Evolutionary conservation across 441 rosid species (phyloP), one percentile per base, ranked within the genome.

Genomic region (Croton laevigatus): DNA sequence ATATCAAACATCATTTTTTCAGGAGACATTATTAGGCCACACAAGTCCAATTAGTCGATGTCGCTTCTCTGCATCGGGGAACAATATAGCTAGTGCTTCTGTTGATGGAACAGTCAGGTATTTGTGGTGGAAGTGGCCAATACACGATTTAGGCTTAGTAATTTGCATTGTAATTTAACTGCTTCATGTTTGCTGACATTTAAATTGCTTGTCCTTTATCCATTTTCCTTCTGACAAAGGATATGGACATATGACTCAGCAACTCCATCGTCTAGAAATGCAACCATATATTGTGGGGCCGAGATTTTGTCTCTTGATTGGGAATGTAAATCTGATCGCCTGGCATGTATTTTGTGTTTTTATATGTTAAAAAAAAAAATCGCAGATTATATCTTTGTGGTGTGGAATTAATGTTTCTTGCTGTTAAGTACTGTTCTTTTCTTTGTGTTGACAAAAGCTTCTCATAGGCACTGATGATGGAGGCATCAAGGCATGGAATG

Each of bases 71-170:
- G 91, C 89, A 61, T 83, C 94, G 67, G 94, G 94, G 67, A 81
- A 82, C 84, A 87, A 88, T 71, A 87, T 88, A 73, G 89, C 91
- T 66, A 88, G 91, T 78, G 91, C 94, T 68, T 88, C 94, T 57
- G 79, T 73, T 66, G 91, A 88, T 79, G 94, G 93, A 71, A 88
- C 94, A 37, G 94, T 88, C 83, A 87, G 94, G 94, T 84, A 81
- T 42, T 51, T 75, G 12, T 32, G 44, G 8, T 49, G 54, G 42
- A 60, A 65, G 67, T 55, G 23, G 19, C 53, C 67, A 62, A 76
- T 42, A 62, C 64, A 23, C 20, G 59, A 45, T n/a, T 9, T 7
- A 45, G 68, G 49, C 71, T 70, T 70, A 63, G 62, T 63, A 66
- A 20, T 37, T 70, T 70, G 62, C 32, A 19, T 23, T 53, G 55